Evolutionary conservation across 2,329 filamentous ascomycete species (phyloP).

Genomic region (Talaromyces sp.): DNA sequence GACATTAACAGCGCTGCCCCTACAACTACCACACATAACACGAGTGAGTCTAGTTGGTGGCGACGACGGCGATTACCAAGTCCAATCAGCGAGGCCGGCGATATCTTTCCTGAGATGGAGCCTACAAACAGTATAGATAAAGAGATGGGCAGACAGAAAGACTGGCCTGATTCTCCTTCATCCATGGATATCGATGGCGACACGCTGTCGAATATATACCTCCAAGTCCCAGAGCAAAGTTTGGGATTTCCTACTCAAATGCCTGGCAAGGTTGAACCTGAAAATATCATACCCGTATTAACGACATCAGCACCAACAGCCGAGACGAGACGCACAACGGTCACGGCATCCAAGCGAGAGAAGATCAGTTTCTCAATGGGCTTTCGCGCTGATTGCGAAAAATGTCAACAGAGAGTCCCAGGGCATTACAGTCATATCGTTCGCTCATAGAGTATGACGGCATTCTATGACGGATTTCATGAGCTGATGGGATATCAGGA

Average conservation of each 20-base stretch:
- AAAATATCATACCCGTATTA: neutral
- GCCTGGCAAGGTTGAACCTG: neutral
- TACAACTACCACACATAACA: neutral
- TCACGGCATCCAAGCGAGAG: conserved; percentile 18
- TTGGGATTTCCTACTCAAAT: neutral
- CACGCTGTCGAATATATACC: neutral
- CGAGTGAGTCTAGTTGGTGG: conserved; percentile 22
- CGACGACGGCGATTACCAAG: conserved; percentile 34
- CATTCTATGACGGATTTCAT: neutral
- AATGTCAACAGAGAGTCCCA: conserved; percentile 69
- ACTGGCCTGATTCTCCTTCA: conserved; percentile 14
- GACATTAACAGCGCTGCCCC: neutral
- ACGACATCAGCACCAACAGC: neutral
- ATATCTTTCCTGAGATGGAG: conserved; percentile 16
- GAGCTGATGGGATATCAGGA: neutral
- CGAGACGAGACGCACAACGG: neutral
- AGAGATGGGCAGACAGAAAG: neutral
- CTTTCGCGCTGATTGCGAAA: conserved; percentile 73
- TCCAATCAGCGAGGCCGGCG: conserved; percentile 38
- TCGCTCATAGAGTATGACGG: conserved; percentile 24
- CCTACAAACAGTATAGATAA: neutral
- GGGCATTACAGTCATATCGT: conserved; percentile 81
- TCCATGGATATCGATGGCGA: conserved; percentile 13
- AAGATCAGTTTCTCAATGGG: conserved; percentile 75
- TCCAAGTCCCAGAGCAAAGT: conserved; percentile 10